phyloP scores from a whole-genome alignment of 73 alveolate species.

The Tetrahymena malaccensis region DNA sequence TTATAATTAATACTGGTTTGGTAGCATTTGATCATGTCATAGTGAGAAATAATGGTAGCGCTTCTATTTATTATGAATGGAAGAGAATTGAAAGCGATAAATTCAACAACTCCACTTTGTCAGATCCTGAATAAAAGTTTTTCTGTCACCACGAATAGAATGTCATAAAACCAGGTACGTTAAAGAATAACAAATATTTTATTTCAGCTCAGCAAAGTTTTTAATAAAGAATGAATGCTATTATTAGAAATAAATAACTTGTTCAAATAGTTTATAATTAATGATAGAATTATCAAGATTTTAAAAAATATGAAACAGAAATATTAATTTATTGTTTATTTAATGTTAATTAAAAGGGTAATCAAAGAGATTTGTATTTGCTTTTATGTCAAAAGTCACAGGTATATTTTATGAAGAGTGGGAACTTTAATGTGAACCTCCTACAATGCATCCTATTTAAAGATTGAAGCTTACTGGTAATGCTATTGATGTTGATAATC shows the following conservation, averaged over 20 bases:
- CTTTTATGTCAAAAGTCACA: constrained; percentile 56
- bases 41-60: constrained; percentile 64
- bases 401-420: constrained; percentile 76
- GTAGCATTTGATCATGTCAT: constrained; percentile 49
- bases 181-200: too few species aligned
- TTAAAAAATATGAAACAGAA: not conserved
- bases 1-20: constrained; percentile 21
- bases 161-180: constrained; percentile 53
- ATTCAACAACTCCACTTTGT: constrained; percentile 41
- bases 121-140: constrained; percentile 63
- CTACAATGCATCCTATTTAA: constrained; percentile 44
- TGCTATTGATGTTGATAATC: constrained; percentile 54
- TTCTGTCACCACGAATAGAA: constrained; percentile 61
- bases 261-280: too few species aligned
- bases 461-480: constrained; percentile 56
- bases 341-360: not conserved
- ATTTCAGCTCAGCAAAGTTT: too few species aligned
- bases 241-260: too few species aligned
- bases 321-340: not conserved
- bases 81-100: constrained; percentile 52
- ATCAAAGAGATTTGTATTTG: constrained; percentile 55
- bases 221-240: too few species aligned
- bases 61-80: constrained; percentile 75
- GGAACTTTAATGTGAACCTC: constrained; percentile 73
- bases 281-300: not conserved